Base-by-base conservation (phyloP, 2,329 filamentous ascomycete genomes). In the Ophioceras dolichostomum region DNA sequence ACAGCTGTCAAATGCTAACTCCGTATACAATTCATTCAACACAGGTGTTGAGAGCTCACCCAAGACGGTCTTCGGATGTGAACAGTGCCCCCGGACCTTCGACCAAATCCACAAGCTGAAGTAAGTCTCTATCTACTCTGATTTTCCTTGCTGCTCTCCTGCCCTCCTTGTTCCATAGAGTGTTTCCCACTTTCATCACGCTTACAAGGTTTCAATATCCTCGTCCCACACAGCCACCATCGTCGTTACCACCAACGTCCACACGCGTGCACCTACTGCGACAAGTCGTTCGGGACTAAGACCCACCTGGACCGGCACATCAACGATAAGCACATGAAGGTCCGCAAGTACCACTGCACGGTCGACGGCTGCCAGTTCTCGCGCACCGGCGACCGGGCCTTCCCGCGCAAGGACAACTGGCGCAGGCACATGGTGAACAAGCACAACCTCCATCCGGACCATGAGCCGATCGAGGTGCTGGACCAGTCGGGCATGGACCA, bases 391-490 rank as follows among this genome's bases (percentile, higher is more conserved):
- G 69, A 71, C 38, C 75, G 73, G 43, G 69, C 67, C 0, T 77
- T 77, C 44, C 70, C 72, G 1, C 58, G 73, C 37, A 77, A 76
- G 48, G 73, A 76, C 47, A 76, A 77, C 51, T 76, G 72, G 72
- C 67, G 71, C 46, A 58, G 73, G 39, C 73, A 77, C 48, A 76
- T 77, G 70, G 58, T 64, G 26, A 76, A 75, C 51, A 76, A 74
- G 45, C 73, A 77, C 45, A 40, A 45, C 13, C 49, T 51, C 34
- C 47, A 48, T 3, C 50, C 53, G 1, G 53, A 62, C 26, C 52
- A 65, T 41, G 62, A 65, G 5, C 63, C 65, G 2, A 59, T 63
- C 13, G 53, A 26, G 22, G 12, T 26, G 8, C 8, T 26, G 7
- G 22, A 26, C 12, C 22, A 26, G 41, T 37, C 8, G 49, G 45